phyloP scores from a whole-genome alignment of 441 rosid genomes.

The Arabidopsis hybrid region DNA sequence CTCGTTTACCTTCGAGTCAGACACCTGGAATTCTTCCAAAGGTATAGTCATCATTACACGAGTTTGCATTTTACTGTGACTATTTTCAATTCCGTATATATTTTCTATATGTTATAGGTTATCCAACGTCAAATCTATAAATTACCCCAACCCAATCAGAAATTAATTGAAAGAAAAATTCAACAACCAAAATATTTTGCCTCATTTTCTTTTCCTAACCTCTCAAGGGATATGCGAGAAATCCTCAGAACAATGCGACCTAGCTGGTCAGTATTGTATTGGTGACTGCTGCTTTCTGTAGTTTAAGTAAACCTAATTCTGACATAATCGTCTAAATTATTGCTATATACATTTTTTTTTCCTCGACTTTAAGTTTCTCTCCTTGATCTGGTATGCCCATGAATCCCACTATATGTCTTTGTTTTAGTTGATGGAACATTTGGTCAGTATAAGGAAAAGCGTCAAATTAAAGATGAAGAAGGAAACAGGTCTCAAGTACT shows the following conservation, averaged over 20 bases:
- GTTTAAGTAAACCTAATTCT: conserved; percentile 13
- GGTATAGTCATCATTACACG: conserved; percentile 54
- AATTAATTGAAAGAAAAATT: conserved; percentile 7
- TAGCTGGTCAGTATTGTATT: conserved; percentile 30
- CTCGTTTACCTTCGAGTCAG: conserved; percentile 73
- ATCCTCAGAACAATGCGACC: conserved; percentile 1
- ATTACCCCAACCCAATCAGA: conserved; percentile 3
- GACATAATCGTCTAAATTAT: conserved; percentile 7
- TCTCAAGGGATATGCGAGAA: not conserved
- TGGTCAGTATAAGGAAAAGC: conserved; percentile 88
- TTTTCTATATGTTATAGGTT: conserved; percentile 12
- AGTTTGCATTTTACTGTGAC: conserved; percentile 19
- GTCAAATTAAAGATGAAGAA: conserved; percentile 84
- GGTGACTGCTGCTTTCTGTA: conserved; percentile 28
- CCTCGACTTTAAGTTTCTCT: conserved; percentile 6
- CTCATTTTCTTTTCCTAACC: conserved; percentile 13
- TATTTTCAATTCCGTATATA: conserved; percentile 6
- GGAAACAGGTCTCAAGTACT: conserved; percentile 80
- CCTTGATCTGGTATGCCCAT: conserved; percentile 18
- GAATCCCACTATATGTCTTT: conserved; percentile 41
- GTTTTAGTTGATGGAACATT: conserved; percentile 81
- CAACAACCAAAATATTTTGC: conserved; percentile 5
- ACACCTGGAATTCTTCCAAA: conserved; percentile 89
- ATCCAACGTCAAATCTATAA: conserved; percentile 2
- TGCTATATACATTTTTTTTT: conserved; percentile 19